Evolutionary conservation across 371 early-diverging fungal genomes (phyloP), one percentile per base, ranked within the genome.

Genomic region (Circinella minor): DNA sequence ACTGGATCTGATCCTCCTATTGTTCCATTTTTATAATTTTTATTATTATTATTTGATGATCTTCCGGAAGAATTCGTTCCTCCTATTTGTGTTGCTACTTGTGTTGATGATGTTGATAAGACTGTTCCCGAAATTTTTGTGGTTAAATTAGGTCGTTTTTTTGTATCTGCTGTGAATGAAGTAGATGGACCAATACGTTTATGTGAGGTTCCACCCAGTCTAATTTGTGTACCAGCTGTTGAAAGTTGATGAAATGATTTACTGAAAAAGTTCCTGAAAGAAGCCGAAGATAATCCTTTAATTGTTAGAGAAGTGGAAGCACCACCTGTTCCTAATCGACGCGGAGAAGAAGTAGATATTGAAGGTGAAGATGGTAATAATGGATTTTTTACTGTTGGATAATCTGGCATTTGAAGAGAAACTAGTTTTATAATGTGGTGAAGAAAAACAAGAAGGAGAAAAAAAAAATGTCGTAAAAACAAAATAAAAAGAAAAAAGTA

Each of bases 1-100:
- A 78, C 66, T 1, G 84, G 81, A 18, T 77, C 80, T 10, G 62
- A 55, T 55, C 65, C 49, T 64, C 48, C 49, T n/a, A 15, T 55
- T 36, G 59, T n/a, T 55, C 43, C 43, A 43, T 43, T 43, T 43
- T 43, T 43, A 43, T 27, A 27, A 27, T 27, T 27, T 27, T 27
- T 27, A 27, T 27, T 27, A 27, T 27, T 27, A 27, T 27, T 27
- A 27, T 27, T 27, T 2, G 27, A 27, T 27, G 27, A 27, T 27
- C 27, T 27, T 27, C 27, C 27, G 27, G 27, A 27, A 27, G 2
- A 27, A 27, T 43, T 43, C 11, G 43, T 43, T 43, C 43, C 43
- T 43, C 9, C 43, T 2, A 11, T 11, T 11, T 6, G 11, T 2
- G 43, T 43, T 43, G 6, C 11, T 43, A 43, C 43, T 43, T 6